Percentiles rank a stretch among this genome's conserved stretches.
phyloP scores from a whole-genome alignment of 2,329 filamentous ascomycete species.

The Trichothecium sympodiale region DNA sequence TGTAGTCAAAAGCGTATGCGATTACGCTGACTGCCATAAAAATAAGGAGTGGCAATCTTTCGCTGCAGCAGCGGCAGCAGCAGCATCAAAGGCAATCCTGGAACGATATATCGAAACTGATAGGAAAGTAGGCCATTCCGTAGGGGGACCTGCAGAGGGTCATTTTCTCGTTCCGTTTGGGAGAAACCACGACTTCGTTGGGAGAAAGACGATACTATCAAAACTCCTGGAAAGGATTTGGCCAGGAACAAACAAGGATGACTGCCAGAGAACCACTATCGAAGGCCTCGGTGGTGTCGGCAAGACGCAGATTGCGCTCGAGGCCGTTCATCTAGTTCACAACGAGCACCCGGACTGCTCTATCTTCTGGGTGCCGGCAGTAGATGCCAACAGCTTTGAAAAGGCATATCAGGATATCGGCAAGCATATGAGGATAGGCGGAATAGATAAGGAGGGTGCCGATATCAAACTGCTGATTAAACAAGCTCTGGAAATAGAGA shows the following conservation, averaged over 20 bases:
- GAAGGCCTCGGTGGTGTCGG: constrained; percentile 22
- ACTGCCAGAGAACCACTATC: constrained; percentile 15
- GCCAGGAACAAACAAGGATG: constrained; percentile 4
- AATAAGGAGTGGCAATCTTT: constrained; percentile 23
- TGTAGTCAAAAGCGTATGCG: constrained; percentile 25
- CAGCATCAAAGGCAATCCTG: not conserved
- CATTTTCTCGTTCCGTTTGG: constrained; percentile 12
- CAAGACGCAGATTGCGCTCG: constrained; percentile 27
- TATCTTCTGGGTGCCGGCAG: constrained; percentile 28
- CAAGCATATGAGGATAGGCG: constrained; percentile 12
- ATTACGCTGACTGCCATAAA: constrained; percentile 16
- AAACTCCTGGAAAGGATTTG: constrained; percentile 8
- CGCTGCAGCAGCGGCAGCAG: constrained; percentile 25
- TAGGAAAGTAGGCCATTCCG: too few relatives aligned
- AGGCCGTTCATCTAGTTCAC: constrained; percentile 17
- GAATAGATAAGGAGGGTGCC: constrained; percentile 18
- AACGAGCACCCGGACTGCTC: constrained; percentile 17
- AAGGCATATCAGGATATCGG: constrained; percentile 23
- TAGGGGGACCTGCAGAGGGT: not conserved
- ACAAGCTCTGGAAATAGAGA: constrained; percentile 14
- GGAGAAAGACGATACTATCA: constrained; percentile 9
- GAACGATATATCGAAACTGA: too few relatives aligned
- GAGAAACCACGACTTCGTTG: constrained; percentile 14
- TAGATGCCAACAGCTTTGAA: constrained; percentile 17
- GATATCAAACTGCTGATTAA: constrained; percentile 26